These are phyloP conservation scores for Aspergillus luchuensis DNA, from an alignment of 2,329 filamentous ascomycete genomes.

Conservation along the genomic window DNA sequence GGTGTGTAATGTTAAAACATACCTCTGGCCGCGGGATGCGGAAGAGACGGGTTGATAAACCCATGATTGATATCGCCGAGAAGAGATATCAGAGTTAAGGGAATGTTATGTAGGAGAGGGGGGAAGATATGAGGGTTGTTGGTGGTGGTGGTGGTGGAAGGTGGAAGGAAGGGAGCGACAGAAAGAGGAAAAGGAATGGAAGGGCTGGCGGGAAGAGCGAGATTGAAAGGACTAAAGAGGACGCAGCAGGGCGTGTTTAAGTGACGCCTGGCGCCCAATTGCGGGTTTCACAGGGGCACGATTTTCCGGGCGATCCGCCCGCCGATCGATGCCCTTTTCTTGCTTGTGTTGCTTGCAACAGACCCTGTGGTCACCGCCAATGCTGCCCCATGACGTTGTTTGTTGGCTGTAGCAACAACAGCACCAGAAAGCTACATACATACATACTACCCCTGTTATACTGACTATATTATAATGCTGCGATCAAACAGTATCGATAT, in stretches of 20 bases:
- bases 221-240: conserved; percentile 13
- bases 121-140: background rate
- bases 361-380: conserved; percentile 1
- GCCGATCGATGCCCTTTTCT: conserved; percentile 25
- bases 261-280: conserved; percentile 15
- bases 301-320: conserved; percentile 28
- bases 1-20: conserved; percentile 17
- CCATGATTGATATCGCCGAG: conserved; percentile 35
- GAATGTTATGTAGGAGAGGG: background rate
- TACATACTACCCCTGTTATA: background rate
- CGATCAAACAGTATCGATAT: too few species aligned
- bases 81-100: conserved; percentile 15
- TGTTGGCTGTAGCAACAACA: background rate
- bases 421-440: background rate
- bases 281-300: conserved; percentile 19
- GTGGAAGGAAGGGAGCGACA: conserved; percentile 6
- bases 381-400: conserved; percentile 7
- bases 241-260: conserved; percentile 6
- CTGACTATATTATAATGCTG: background rate
- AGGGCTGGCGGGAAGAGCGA: conserved; percentile 11
- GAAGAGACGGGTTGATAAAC: conserved; percentile 45
- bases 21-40: conserved; percentile 55
- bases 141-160: conserved; percentile 2
- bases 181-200: conserved; percentile 19
- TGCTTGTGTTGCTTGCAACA: background rate